Evolutionary conservation across 495 filamentous ascomycete species (phyloP), one percentile per base, ranked within the genome.

Genomic region (Halenospora varia): DNA sequence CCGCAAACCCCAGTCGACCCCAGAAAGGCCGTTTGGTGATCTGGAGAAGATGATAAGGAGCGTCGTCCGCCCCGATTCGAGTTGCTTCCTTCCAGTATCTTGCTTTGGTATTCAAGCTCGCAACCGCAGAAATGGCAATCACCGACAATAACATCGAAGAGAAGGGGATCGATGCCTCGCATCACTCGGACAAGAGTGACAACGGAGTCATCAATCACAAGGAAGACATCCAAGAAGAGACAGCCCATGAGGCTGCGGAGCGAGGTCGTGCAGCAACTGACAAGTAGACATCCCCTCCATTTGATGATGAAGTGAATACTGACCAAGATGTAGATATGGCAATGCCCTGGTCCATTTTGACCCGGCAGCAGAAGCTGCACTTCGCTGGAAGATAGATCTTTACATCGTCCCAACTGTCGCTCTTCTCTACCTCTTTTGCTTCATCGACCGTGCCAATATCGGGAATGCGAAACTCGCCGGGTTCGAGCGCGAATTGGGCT

Each of bases 391-490:
- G 66, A 70, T 85, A 41, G 82, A 85, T 63, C 60, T 64, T 20
- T 72, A 69, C 55, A 67, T 85, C 17, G 67, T 84, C 1, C 82
- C 82, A 2, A 76, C 79, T 2, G 78, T 83, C 3, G 70, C 80
- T 4, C 42, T 82, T 17, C 70, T 85, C 10, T 85, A 85, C 51
- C 69, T 85, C 10, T 77, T 85, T 56, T 84, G 81, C 69, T 85
- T 85, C 67, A 80, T 84, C 46, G 82, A 85, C 65, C 78, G 84
- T 48, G 73, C 83, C 25, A 87, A 87, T 57, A 81, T 86, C 77
- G 76, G 76, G 47, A 79, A 79, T 23, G 76, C 75, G 17, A 73
- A 65, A 49, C 77, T 90, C 25, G 82, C 84, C 55, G 86, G 85
- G 3, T 66, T 90, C 41, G 72, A 81, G 22, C 72, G 71, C 8